A percentile compares a stretch with the other conserved stretches of the same genome.
Conservation (phyloP, 179 eudicot genomes). For the Beta macrorhiza region DNA sequence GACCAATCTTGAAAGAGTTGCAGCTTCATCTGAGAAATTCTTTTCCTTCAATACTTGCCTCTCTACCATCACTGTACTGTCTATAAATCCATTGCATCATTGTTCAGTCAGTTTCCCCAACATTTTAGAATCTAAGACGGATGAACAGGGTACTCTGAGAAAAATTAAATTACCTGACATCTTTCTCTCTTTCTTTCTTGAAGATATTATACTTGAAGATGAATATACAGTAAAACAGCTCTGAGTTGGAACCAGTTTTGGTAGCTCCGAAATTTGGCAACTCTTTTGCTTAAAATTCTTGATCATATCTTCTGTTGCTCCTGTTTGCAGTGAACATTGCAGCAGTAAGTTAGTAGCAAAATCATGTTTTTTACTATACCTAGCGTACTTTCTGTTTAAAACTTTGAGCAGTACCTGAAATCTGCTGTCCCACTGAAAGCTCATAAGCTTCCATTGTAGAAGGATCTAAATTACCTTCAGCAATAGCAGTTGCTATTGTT, state of each 20-base stretch:
- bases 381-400: background rate
- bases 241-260: conserved; percentile 1
- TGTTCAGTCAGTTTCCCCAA: background rate
- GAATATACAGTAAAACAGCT: conserved; percentile 56
- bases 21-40: conserved; percentile 42
- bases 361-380: background rate
- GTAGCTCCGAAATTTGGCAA: background rate
- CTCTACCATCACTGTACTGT: conserved; percentile 13
- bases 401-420: background rate
- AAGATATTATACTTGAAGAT: conserved; percentile 36
- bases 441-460: conserved; percentile 66
- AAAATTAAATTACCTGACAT: conserved; percentile 27
- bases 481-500: conserved; percentile 63
- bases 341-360: background rate
- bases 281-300: conserved; percentile 6
- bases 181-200: conserved; percentile 26
- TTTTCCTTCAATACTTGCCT: conserved; percentile 37
- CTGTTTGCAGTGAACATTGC: conserved; percentile 5
- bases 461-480: conserved; percentile 67
- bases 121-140: background rate
- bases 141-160: background rate
- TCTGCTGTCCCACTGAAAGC: conserved; percentile 26
- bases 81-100: conserved; percentile 1
- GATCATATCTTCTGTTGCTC: background rate
- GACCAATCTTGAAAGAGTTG: conserved; percentile 42